phyloP scores from a whole-genome alignment of 2,329 filamentous ascomycete species.

The Pseudogymnoascus sp. region DNA sequence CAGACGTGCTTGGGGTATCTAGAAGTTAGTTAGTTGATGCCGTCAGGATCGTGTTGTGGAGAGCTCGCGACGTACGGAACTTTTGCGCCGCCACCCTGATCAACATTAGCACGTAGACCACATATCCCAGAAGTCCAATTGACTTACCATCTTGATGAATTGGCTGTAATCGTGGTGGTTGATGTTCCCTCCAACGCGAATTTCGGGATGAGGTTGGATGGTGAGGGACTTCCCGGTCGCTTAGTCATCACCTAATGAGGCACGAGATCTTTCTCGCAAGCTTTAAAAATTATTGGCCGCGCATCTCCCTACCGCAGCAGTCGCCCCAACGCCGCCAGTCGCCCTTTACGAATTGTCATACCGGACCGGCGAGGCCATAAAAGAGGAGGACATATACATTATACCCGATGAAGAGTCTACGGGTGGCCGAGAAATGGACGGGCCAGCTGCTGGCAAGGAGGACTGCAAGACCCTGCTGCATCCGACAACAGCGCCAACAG shows the following conservation, averaged over 20 bases:
- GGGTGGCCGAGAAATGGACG: slow-evolving; percentile 47
- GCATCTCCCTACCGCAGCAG: not conserved
- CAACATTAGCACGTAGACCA: slow-evolving; percentile 33
- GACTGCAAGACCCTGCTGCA: slow-evolving; percentile 34
- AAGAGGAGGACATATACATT: slow-evolving; percentile 16
- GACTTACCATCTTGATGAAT: slow-evolving; percentile 48
- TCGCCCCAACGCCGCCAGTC: not conserved
- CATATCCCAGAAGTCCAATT: not conserved
- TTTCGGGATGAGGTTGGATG: slow-evolving; percentile 13
- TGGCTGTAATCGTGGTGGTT: slow-evolving; percentile 27
- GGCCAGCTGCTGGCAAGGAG: slow-evolving; percentile 45
- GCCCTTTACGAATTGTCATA: slow-evolving; percentile 7
- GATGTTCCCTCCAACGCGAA: not conserved
- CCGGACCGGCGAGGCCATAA: slow-evolving; percentile 10
- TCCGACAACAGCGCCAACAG: slow-evolving; percentile 25
- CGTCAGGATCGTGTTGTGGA: slow-evolving; percentile 23
- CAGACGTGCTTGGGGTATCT: slow-evolving; percentile 99
- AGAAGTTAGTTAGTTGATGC: slow-evolving; percentile 34
- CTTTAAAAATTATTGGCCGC: slow-evolving; percentile 9
- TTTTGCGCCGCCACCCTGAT: slow-evolving; percentile 70
- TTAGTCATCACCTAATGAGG: slow-evolving; percentile 12
- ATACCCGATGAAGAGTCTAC: slow-evolving; percentile 50
- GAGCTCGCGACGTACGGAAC: slow-evolving; percentile 47
- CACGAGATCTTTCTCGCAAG: slow-evolving; percentile 10
- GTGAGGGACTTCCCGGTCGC: slow-evolving; percentile 12